Evolutionary conservation across 2,329 filamentous ascomycete species (phyloP), one percentile per base, ranked within the genome.

Genomic region (Neofusicoccum laricinum): DNA sequence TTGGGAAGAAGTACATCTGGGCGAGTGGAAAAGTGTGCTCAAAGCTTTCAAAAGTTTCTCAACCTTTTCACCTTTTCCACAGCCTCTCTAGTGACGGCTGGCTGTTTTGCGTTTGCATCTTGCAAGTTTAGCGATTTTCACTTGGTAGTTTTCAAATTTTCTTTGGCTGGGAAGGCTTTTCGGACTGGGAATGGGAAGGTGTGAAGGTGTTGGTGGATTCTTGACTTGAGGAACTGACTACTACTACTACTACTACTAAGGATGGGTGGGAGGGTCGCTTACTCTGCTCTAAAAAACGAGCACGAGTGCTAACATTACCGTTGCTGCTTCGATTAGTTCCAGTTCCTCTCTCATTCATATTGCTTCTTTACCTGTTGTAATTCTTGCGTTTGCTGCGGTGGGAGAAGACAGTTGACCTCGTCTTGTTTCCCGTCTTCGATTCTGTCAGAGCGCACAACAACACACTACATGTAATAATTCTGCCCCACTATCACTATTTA

Each of bases 291-390:
- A 38, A 59, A 45, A 8, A 38, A 17, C 21, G 41, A 59, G 55
- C 55, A 46, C 30, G 55, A 46, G 55, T 59, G 25, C 30, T 46
- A 51, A 51, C 30, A 46, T 59, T 59, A 34, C 55, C 46, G 40
- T 59, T 59, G 55, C 55, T 34, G 40, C 30, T 17, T 11, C 41
- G 36, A 46, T 46, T 21, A 58, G 53, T 58, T 43, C 38, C 15
- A 46, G 55, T 46, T 46, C 41, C 30, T 46, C 38, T 45, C 15
- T 59, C 41, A 14, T 19, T 36, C 48, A 65, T 68, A 70, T 73
- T 73, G 72, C 69, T 69, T 75, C 74, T 68, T 67, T 75, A 76
- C 75, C 76, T 74, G 72, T 76, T 77, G 72, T 77, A 76, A 76
- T 77, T 63, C 67, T 36, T 45, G 41, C 41, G 41, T 59, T 17